Evolutionary conservation across 164 flowering plant genomes (phyloP).

Genomic region (Magnolia kwangsiensis): DNA sequence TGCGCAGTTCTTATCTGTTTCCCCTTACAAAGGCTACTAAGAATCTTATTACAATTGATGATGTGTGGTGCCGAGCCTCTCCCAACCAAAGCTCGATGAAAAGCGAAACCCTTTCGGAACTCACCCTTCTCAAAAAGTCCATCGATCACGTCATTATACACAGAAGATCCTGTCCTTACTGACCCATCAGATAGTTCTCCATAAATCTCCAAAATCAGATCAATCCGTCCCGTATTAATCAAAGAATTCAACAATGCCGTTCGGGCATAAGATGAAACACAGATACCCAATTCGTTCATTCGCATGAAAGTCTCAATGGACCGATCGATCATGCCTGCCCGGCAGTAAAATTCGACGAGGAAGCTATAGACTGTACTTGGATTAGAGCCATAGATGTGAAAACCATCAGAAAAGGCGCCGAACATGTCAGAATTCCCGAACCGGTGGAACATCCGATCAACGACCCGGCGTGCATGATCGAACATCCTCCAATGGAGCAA

Average conservation of each 20-base stretch:
- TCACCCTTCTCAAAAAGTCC: conserved; percentile 29
- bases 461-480: conserved; percentile 24
- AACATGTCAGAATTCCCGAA: conserved; percentile 26
- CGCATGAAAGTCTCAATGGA: conserved; percentile 19
- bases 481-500: conserved; percentile 31
- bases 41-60: conserved; percentile 37
- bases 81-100: conserved; percentile 28
- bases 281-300: conserved; percentile 22
- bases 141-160: conserved; percentile 33
- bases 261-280: conserved; percentile 23
- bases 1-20: conserved; percentile 22
- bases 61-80: conserved; percentile 24
- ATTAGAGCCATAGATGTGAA: conserved; percentile 22
- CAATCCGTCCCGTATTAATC: conserved; percentile 22
- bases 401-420: conserved; percentile 21
- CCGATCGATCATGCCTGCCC: conserved; percentile 30
- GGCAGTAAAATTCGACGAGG: conserved; percentile 30
- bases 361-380: conserved; percentile 31
- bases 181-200: conserved; percentile 16
- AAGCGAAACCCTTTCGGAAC: conserved; percentile 20
- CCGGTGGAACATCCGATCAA: conserved; percentile 26
- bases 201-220: conserved; percentile 21
- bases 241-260: conserved; percentile 25
- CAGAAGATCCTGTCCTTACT: conserved; percentile 4
- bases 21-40: conserved; percentile 31